Conservation (phyloP, 2,329 filamentous ascomycete genomes). For the Magnaporthiopsis incrustans region DNA sequence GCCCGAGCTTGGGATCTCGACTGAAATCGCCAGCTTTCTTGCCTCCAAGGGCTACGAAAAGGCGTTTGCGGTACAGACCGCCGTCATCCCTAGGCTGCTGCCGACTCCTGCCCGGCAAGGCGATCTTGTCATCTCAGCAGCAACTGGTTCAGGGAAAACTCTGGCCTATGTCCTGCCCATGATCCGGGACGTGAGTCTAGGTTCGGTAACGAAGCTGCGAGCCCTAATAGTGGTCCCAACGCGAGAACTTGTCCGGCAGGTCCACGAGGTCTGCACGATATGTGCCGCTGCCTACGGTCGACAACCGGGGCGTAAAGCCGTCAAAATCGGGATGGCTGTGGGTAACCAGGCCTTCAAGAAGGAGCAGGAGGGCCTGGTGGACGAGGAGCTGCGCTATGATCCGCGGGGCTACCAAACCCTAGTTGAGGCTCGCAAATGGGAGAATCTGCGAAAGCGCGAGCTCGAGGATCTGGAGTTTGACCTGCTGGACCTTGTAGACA, state of each 20-base stretch:
- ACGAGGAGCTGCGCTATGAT: slow-evolving; percentile 51
- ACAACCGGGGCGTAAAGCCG: slow-evolving; percentile 46
- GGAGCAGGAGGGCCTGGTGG: slow-evolving; percentile 44
- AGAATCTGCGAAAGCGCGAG: slow-evolving; percentile 23
- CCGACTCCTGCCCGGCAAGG: slow-evolving; percentile 55
- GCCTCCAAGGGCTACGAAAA: slow-evolving; percentile 59
- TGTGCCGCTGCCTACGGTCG: slow-evolving; percentile 56
- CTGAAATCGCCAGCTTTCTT: slow-evolving; percentile 53
- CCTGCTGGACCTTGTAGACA: slow-evolving; percentile 27
- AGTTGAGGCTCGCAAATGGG: slow-evolving; percentile 22
- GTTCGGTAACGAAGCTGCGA: slow-evolving; percentile 57
- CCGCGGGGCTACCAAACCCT: slow-evolving; percentile 46
- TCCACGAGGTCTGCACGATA: slow-evolving; percentile 66
- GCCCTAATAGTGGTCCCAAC: slow-evolving; percentile 86
- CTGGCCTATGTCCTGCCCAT: slow-evolving; percentile 85
- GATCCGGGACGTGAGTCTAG: slow-evolving; percentile 63
- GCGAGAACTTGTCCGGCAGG: slow-evolving; percentile 82
- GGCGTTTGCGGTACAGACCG: slow-evolving; percentile 73
- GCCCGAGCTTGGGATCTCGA: slow-evolving; percentile 50
- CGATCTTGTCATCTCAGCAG: slow-evolving; percentile 83
- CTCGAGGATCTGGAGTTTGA: slow-evolving; percentile 17
- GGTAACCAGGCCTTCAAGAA: slow-evolving; percentile 69
- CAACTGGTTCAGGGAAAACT: slow-evolving; percentile 94
- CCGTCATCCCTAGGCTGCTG: slow-evolving; percentile 71
- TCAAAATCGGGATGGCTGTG: slow-evolving; percentile 74